phyloP scores from a whole-genome alignment of 441 rosid species.

The Gossypium aridum region DNA sequence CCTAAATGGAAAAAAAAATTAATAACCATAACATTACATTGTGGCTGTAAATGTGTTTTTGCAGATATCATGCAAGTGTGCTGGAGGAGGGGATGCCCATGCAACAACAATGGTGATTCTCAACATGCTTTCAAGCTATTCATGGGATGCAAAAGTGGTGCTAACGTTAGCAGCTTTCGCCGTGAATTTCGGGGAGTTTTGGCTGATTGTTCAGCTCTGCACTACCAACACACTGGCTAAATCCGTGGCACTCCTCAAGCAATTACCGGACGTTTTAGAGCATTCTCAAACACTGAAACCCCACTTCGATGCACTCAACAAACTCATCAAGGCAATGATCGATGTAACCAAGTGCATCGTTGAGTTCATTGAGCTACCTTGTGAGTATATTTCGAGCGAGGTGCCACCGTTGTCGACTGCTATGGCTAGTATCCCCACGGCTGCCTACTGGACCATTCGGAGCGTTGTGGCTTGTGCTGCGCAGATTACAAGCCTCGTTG shows the following conservation, averaged over 20 bases:
- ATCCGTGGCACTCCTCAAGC: slow-evolving; percentile 33
- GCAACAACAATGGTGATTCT: slow-evolving; percentile 31
- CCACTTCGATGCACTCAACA: slow-evolving; percentile 32
- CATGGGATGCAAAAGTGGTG: slow-evolving; percentile 41
- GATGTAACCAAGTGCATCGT: slow-evolving; percentile 32
- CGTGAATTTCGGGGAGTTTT: slow-evolving; percentile 32
- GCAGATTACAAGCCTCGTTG: slow-evolving; percentile 25
- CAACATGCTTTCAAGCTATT: slow-evolving; percentile 23
- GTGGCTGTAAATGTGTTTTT: neutral
- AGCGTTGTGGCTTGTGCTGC: slow-evolving; percentile 36
- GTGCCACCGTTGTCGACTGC: slow-evolving; percentile 23
- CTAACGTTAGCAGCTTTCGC: slow-evolving; percentile 36
- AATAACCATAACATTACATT: neutral
- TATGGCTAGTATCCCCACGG: slow-evolving; percentile 30
- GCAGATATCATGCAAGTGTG: slow-evolving; percentile 35
- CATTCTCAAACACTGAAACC: slow-evolving; percentile 25
- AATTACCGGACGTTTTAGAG: slow-evolving; percentile 29
- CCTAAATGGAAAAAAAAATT: neutral
- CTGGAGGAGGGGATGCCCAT: slow-evolving; percentile 35
- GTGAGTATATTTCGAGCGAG: slow-evolving; percentile 26
- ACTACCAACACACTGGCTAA: slow-evolving; percentile 27
- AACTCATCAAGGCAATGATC: slow-evolving; percentile 28
- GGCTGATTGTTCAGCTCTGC: slow-evolving; percentile 26
- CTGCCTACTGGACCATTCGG: slow-evolving; percentile 40
- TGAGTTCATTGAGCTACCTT: slow-evolving; percentile 21